Base-by-base conservation (phyloP, 2,329 filamentous ascomycete genomes). In the Raffaelea albimanens region DNA sequence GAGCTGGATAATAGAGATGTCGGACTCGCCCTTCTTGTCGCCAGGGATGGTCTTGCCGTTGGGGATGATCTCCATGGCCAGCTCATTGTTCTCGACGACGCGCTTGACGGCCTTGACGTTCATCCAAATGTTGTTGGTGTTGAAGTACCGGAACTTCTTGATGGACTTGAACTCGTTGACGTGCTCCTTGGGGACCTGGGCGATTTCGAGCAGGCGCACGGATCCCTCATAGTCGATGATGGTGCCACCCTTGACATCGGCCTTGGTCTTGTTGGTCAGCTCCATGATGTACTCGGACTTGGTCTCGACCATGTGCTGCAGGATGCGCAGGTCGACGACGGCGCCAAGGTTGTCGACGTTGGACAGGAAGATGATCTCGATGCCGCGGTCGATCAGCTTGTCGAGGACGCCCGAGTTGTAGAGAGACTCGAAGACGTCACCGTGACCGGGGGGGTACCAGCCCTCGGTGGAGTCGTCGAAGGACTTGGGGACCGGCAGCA, bases 91-190 rank as follows among this genome's bases (percentile, higher is more conserved):
- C 80, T 97, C 93, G 8, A 98, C 93, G 47, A 98, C 89, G 52
- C 93, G 90, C 85, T 97, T 97, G 72, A 98, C 86, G 58, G 93
- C 93, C 66, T 87, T 83, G 60, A 96, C 79, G 75, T 95, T 95
- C 78, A 98, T 86, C 93, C 93, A 98, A 72, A 98, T 96, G 81
- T 98, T 98, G 86, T 98, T 98, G 71, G 93, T 98, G 82, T 98
- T 98, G 85, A 98, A 98, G 83, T 98, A 98, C 80, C 95, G 96
- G 85, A 98, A 98, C 80, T 98, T 98, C 85, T 98, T 98, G 79
- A 98, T 98, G 43, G 90, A 96, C 83, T 98, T 98, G 87, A 98
- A 98, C 75, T 98, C 93, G 73, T 98, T 97, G 67, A 93, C 87
- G 72, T 98, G 93, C 77, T 98, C 89, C 82, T 97, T 98, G 71